These are phyloP conservation scores for Clarireedia hainanense DNA, from an alignment of 2,329 filamentous ascomycete genomes.

Conservation along the genomic window DNA sequence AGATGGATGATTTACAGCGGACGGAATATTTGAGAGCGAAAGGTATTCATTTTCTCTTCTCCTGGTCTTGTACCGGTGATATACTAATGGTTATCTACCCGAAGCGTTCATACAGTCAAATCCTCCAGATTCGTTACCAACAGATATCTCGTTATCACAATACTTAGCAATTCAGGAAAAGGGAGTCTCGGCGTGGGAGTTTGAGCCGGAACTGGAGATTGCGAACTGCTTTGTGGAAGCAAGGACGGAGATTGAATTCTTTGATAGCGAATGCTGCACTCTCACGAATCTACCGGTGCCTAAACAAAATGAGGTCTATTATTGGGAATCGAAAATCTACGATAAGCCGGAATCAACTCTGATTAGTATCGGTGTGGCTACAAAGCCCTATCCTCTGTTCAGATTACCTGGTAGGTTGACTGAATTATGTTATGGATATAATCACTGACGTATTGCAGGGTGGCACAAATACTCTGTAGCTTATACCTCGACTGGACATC, in stretches of 20 bases:
- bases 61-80: not conserved
- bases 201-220: constrained; percentile 97
- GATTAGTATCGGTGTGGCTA: constrained; percentile 87
- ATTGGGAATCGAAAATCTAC: constrained; percentile 98
- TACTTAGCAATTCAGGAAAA: constrained; percentile 99
- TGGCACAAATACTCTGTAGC: constrained; percentile 90
- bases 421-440: not conserved
- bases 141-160: constrained; percentile 94
- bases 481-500: constrained; percentile 79
- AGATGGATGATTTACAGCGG: constrained; percentile 88
- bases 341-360: constrained; percentile 87
- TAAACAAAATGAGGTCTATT: constrained; percentile 98
- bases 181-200: constrained; percentile 98
- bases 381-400: constrained; percentile 95
- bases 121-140: constrained; percentile 88
- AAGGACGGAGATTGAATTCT: constrained; percentile 97
- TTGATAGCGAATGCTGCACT: constrained; percentile 94
- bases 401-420: constrained; percentile 70
- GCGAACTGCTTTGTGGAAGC: constrained; percentile 98
- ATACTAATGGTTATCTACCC: not conserved
- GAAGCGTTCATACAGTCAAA: constrained; percentile 89
- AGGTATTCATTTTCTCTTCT: constrained; percentile 47
- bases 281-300: constrained; percentile 76
- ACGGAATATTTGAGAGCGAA: constrained; percentile 92
- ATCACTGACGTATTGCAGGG: constrained; percentile 40